Evolutionary conservation across 225 moss, liverwort and hornwort species (phyloP).

Genomic region (Physcomitrellopsis africana): DNA sequence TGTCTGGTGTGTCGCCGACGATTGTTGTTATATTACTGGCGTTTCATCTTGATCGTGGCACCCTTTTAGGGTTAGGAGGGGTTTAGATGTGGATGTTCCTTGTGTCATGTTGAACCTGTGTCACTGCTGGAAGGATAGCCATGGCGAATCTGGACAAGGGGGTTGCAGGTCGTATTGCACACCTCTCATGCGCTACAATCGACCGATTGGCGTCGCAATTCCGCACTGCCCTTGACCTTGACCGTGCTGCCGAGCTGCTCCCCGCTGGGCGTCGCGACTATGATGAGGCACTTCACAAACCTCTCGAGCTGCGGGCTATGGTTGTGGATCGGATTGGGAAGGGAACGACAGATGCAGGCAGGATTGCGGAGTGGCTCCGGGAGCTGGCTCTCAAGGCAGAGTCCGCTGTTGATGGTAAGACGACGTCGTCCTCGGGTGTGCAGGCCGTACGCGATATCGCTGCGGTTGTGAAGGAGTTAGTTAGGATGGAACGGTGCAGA

Average conservation of each 20-base stretch:
- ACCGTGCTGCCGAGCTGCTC: constrained; percentile 31
- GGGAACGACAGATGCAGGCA: constrained; percentile 30
- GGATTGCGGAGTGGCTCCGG: constrained; percentile 33
- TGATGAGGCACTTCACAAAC: constrained; percentile 30
- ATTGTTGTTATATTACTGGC: no score
- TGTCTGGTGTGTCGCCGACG: no score
- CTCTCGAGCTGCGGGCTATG: constrained; percentile 36
- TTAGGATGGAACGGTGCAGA: constrained; percentile 72
- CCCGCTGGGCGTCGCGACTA: constrained; percentile 35
- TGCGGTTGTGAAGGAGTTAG: constrained; percentile 68
- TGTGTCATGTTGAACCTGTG: no score
- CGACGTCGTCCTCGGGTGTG: constrained; percentile 19
- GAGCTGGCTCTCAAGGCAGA: constrained; percentile 32
- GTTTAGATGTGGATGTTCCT: no score
- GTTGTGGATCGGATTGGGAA: constrained; percentile 41
- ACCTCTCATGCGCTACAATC: constrained; percentile 26
- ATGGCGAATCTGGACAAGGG: constrained; percentile 26
- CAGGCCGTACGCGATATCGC: constrained; percentile 56
- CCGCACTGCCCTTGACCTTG: constrained; percentile 27
- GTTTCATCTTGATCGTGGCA: no score
- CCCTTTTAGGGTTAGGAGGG: no score
- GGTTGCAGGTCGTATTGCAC: constrained; percentile 20
- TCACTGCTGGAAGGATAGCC: neutral
- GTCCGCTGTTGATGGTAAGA: constrained; percentile 18
- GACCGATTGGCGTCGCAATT: constrained; percentile 35